phyloP scores from a whole-genome alignment of 108 stramenopile species.

The Hondaea fermentalgiana region DNA sequence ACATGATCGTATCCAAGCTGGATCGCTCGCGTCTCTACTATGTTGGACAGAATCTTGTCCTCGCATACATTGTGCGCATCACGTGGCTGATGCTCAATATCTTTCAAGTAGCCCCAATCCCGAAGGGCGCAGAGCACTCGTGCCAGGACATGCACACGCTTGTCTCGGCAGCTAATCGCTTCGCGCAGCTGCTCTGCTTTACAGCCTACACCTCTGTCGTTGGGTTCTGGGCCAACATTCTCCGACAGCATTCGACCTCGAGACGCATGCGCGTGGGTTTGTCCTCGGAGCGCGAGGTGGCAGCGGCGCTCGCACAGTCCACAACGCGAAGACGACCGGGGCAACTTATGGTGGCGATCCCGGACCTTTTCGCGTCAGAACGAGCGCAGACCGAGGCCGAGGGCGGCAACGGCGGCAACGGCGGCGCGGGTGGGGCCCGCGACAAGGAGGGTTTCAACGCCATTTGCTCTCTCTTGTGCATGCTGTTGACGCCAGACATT shows the following conservation, averaged over 20 bases:
- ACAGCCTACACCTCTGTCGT: not conserved
- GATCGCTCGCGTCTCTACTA: not conserved
- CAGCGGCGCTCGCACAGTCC: not conserved
- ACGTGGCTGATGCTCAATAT: not conserved
- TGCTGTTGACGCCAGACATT: not conserved
- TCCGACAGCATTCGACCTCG: not conserved
- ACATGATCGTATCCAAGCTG: not conserved
- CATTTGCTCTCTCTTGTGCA: not conserved
- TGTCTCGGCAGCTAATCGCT: not conserved
- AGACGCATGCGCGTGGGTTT: not conserved
- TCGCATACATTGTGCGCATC: not conserved
- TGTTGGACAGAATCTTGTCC: not conserved
- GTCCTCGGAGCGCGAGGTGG: not conserved
- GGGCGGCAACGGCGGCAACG: not conserved
- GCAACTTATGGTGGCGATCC: not conserved
- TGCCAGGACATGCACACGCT: not conserved
- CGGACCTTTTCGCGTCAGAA: not conserved
- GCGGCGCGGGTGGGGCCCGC: not conserved
- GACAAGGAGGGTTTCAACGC: constrained; percentile 1
- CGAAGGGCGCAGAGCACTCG: not conserved
- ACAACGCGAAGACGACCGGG: not conserved
- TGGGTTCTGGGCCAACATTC: not conserved
- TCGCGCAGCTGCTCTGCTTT: not conserved
- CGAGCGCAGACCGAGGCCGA: not conserved
- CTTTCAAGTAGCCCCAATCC: not conserved